Evolutionary conservation across 352 stramenopile genomes (phyloP), one percentile per base, ranked within the genome.

Genomic region (Globisporangium spiculum): DNA sequence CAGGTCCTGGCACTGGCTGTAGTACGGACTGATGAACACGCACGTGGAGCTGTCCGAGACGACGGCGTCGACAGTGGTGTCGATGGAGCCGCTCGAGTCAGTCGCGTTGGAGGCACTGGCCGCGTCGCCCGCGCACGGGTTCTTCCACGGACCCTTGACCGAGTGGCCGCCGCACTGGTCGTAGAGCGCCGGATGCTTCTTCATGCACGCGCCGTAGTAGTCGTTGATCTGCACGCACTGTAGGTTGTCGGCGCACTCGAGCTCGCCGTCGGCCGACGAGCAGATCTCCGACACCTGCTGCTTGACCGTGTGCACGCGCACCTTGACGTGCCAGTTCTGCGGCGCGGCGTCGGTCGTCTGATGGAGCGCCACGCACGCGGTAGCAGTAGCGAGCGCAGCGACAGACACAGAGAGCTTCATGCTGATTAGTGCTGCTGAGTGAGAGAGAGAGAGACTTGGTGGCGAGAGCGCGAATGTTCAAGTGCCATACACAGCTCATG

Each of bases 141-240:
- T 52, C 24, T 60, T 67, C 62, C 62, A 67, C 36, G 32, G 27
- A 5, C 32, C 32, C n/a, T 58, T 41, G 26, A 9, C 38, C n/a
- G 48, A 61, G 30, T 58, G 26, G 36, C 62, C 62, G 24, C 62
- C 62, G 16, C 62, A 67, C 52, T 67, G 62, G 50, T 67, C 62
- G 14, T 41, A 60, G 12, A 54, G 20, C 62, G 41, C 52, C 36
- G 62, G 62, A 18, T 50, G 14, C 60, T 41, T 65, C 60, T 65
- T 65, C 41, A 65, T 46, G 60, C 60, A 65, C 60, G 41, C 18
- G 41, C 24, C 60, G 44, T 65, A 65, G 38, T 57, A 22, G 8
- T 65, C 32, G 20, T 12, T 55, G 18, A 52, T 27, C 34, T 44
- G 52, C 18, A 67, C 52, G 53, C 62, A 67, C 20, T 67, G 27